Conservation (phyloP, 106 monocot genomes). For the Dioscorea zingiberensis region DNA sequence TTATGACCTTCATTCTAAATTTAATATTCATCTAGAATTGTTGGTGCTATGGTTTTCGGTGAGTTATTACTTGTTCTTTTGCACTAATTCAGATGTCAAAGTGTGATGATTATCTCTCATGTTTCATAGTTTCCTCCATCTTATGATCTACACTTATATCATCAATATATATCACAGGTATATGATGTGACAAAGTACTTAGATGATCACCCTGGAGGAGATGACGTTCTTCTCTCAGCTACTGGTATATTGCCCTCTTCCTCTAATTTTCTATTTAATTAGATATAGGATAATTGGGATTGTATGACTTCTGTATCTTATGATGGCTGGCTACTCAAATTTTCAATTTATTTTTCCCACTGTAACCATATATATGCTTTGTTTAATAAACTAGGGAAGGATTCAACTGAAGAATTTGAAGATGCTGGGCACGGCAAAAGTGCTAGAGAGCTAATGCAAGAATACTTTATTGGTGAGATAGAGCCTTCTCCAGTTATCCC, state of each 20-base stretch:
- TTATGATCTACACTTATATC: background rate
- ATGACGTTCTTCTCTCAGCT: conserved; percentile 64
- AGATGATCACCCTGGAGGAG: conserved; percentile 94
- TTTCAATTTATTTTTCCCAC: background rate
- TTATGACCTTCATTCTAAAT: too few species aligned
- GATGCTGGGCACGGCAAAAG: conserved; percentile 76
- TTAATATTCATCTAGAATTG: too few species aligned
- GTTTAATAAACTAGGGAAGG: conserved; percentile 41
- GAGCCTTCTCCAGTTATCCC: conserved; percentile 33
- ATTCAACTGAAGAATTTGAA: conserved; percentile 87
- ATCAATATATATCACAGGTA: conserved; percentile 32
- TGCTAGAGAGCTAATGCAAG: conserved; percentile 68
- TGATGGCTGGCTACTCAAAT: background rate
- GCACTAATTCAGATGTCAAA: background rate
- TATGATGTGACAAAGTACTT: conserved; percentile 85
- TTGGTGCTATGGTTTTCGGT: too few species aligned
- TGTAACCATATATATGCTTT: background rate
- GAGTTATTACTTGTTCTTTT: background rate
- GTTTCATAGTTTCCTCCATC: background rate
- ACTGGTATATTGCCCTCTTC: conserved; percentile 41
- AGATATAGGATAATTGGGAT: background rate
- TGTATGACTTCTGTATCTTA: background rate
- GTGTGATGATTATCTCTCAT: background rate
- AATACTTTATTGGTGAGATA: conserved; percentile 70
- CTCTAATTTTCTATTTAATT: background rate